phyloP scores from a whole-genome alignment of 768 basidiomycete species.

The Butyriboletus loyo region DNA sequence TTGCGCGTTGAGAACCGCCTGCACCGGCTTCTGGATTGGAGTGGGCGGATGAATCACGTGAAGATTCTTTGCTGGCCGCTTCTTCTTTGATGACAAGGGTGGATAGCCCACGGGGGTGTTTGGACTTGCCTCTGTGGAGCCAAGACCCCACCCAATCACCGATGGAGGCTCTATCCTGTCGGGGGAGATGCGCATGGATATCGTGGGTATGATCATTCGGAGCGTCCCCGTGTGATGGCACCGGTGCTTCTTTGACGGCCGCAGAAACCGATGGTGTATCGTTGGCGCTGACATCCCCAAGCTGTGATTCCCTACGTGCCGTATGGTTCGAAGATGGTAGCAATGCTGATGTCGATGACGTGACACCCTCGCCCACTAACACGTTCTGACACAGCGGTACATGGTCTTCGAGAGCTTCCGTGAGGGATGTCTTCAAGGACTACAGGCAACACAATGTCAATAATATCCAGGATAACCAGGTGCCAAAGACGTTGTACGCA shows the following conservation, averaged over 20 bases:
- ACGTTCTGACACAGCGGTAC: conserved; percentile 34
- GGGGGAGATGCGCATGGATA: conserved; percentile 13
- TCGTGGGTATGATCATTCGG: conserved; percentile 9
- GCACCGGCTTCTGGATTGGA: conserved; percentile 10
- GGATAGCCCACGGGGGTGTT: conserved; percentile 23
- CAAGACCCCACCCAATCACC: conserved; percentile 79
- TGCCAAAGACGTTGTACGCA: conserved; percentile 29
- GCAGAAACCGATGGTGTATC: background rate
- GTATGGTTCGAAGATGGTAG: background rate
- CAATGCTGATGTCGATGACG: conserved; percentile 11
- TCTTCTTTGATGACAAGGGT: conserved; percentile 24
- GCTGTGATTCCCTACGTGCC: background rate
- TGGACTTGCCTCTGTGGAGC: conserved; percentile 56
- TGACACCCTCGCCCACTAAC: conserved; percentile 20
- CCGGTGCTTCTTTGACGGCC: background rate
- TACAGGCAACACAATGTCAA: conserved; percentile 14
- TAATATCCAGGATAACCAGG: background rate
- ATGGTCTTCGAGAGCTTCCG: conserved; percentile 50
- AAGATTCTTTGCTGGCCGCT: conserved; percentile 14
- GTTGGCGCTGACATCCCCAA: background rate
- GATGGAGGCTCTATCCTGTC: conserved; percentile 38
- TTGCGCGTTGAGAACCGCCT: conserved; percentile 11
- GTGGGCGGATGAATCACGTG: conserved; percentile 23
- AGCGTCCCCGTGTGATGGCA: conserved; percentile 1
- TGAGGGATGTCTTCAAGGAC: conserved; percentile 47